These are phyloP conservation scores for Barbarea vulgaris DNA, from an alignment of 345 rosid genomes.

Conservation along the genomic window DNA sequence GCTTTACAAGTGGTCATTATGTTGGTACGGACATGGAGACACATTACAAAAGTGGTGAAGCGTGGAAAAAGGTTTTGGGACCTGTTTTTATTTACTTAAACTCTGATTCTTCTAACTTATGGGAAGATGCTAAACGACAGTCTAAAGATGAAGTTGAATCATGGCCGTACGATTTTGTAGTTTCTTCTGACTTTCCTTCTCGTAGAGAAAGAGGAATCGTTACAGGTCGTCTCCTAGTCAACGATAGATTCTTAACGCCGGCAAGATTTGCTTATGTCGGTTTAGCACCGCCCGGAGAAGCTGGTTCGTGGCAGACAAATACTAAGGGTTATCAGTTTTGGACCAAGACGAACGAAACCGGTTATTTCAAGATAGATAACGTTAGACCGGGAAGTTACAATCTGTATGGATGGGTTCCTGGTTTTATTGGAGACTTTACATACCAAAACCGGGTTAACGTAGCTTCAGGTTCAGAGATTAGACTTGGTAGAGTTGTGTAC, in stretches of 20 bases:
- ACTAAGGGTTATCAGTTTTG: conserved; percentile 89
- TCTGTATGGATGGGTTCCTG: conserved; percentile 78
- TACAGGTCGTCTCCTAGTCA: conserved; percentile 44
- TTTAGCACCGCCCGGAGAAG: conserved; percentile 71
- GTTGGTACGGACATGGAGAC: conserved; percentile 65
- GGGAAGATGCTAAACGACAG: conserved; percentile 84
- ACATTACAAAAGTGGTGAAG: conserved; percentile 52
- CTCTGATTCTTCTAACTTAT: conserved; percentile 46
- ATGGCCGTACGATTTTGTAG: conserved; percentile 73
- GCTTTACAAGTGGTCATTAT: conserved; percentile 80
- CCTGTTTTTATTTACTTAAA: conserved; percentile 76
- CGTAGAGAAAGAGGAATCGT: conserved; percentile 48
- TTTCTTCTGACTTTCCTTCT: conserved; percentile 49
- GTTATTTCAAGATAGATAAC: conserved; percentile 59
- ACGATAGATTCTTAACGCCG: conserved; percentile 33
- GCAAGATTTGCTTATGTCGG: conserved; percentile 66
- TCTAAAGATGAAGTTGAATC: conserved; percentile 48
- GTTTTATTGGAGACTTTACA: conserved; percentile 63
- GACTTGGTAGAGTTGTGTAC: conserved; percentile 48
- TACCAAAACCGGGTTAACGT: conserved; percentile 42
- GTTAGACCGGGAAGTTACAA: conserved; percentile 61
- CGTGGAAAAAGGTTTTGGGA: conserved; percentile 85
- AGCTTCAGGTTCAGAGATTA: conserved; percentile 48
- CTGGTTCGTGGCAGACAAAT: conserved; percentile 82
- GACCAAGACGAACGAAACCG: conserved; percentile 54